Base-by-base conservation (phyloP, 2,329 filamentous ascomycete genomes). In the Exophiala spinifera region DNA sequence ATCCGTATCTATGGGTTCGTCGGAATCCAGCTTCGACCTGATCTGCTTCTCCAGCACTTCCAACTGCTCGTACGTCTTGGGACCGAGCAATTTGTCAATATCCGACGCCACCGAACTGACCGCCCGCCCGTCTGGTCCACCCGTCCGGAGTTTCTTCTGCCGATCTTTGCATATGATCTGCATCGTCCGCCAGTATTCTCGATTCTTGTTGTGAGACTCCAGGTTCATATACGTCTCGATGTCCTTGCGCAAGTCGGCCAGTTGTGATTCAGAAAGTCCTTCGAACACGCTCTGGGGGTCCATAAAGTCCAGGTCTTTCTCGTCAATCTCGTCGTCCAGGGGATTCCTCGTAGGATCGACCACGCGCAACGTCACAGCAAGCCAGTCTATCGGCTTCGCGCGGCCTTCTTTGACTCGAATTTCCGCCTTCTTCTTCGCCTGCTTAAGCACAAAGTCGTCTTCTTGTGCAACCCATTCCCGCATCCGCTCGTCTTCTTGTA, bases 381-480 rank as follows among this genome's bases (percentile, higher is more conserved):
- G 81, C 79, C 89, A 91, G 74, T 99, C 94, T 66, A 97, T 92
- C 8, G 92, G 88, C 67, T 90, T 91, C 52, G 92, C 91, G 63
- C 95, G 84, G 10, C 88, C 88, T 71, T 95, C 91, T 64, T 91
- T 89, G 43, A 97, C 91, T 37, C 94, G 87, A 63, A 99, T 95
- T 61, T 91, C 89, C 39, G 94, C 92, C 77, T 96, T 97, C 77
- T 95, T 97, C 79, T 97, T 99, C 44, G 92, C 88, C 74, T 99
- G 94, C 72, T 91, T 91, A 66, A 99, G 77, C 53, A 97, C 94
- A 67, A 99, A 99, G 61, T 87, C 86, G 75, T 99, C 94, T 71
- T 99, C 94, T 65, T 95, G 89, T 49, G 92, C 89, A 17, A 97
- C 89, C 79, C 94, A 99, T 67, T 87, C 81, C 21, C 85, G 79